Base-by-base conservation (phyloP, 805 yeast genomes). In the Saccharomyces jurei region DNA sequence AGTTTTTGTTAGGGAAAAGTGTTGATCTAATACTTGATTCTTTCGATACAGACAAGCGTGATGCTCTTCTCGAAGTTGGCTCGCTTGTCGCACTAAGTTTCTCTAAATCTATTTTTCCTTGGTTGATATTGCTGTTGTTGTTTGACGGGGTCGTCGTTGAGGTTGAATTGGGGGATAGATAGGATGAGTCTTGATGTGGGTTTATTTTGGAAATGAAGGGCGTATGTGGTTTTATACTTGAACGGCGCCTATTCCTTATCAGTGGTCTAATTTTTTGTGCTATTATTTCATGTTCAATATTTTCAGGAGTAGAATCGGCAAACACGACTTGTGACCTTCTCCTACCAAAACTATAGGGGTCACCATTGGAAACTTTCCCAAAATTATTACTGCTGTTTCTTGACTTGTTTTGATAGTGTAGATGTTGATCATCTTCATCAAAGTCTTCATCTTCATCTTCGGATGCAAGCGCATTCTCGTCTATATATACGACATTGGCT, bases 381-480 rank as follows among this genome's bases (percentile, higher is more conserved):
- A 10, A 49, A n/a, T 26, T 36, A 6, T 41, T 52, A 51, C 30
- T 48, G 30, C 9, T 51, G 52, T 9, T 54, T 60, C 27, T 56
- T 54, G n/a, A 50, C 22, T 22, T 46, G 54, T 17, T 54, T 21
- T 30, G 29, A 6, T 36, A 36, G 13, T 36, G 44, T 9, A n/a
- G 17, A 36, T 36, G 44, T 17, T 36, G 25, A 6, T 36, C 44
- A 21, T 52, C 50, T 5, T 52, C 58, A 6, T 53, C 50, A 10
- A 55, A 56, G 5, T 57, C 58, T 6, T 70, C 74, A 32, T 63
- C 71, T n/a, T 61, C 69, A 36, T 65, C 70, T 13, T 63, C 66
- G 1, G 72, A 67, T 8, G 63, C 63, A 48, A 71, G 52, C 1
- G 67, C 78, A 55, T 72, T 76, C 47, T 74, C 79, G 51, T 71